phyloP scores from a whole-genome alignment of 1,284 basidiomycete species.

The Amylostereum chailletii region DNA sequence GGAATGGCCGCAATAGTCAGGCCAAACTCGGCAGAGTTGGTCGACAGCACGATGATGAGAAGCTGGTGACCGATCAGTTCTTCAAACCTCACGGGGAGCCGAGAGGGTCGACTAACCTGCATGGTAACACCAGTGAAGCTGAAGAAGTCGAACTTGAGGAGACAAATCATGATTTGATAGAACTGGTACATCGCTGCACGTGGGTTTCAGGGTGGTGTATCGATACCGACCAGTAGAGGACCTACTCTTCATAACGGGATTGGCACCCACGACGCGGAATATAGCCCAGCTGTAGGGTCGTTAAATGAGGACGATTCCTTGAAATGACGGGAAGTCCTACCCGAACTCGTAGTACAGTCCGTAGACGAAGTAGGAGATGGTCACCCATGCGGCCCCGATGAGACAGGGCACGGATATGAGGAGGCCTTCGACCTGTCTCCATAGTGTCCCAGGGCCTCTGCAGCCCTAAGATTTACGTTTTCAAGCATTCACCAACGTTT shows the following conservation, averaged over 20 bases:
- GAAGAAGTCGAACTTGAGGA: constrained; percentile 85
- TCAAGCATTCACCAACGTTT: neutral
- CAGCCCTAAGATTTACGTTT: constrained; percentile 18
- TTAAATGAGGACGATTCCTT: constrained; percentile 5
- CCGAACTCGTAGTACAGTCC: constrained; percentile 38
- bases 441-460: constrained; percentile 25
- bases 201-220: neutral
- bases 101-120: constrained; percentile 41
- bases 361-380: constrained; percentile 28
- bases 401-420: constrained; percentile 32
- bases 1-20: constrained; percentile 77
- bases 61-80: constrained; percentile 30
- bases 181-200: constrained; percentile 69
- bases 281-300: constrained; percentile 59
- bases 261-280: constrained; percentile 78
- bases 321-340: constrained; percentile 16
- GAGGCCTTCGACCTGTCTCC: constrained; percentile 36
- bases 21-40: constrained; percentile 64
- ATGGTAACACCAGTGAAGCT: constrained; percentile 79
- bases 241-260: constrained; percentile 71
- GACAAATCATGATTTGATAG: constrained; percentile 78
- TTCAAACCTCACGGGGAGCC: too few relatives aligned
- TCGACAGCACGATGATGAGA: constrained; percentile 62
- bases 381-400: constrained; percentile 27
- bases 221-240: constrained; percentile 7